A percentile compares a stretch with the other conserved stretches of the same genome.
These are phyloP conservation scores for Musa troglodytarum DNA, from an alignment of 176 grass and related monocot species.

Conservation along the genomic window DNA sequence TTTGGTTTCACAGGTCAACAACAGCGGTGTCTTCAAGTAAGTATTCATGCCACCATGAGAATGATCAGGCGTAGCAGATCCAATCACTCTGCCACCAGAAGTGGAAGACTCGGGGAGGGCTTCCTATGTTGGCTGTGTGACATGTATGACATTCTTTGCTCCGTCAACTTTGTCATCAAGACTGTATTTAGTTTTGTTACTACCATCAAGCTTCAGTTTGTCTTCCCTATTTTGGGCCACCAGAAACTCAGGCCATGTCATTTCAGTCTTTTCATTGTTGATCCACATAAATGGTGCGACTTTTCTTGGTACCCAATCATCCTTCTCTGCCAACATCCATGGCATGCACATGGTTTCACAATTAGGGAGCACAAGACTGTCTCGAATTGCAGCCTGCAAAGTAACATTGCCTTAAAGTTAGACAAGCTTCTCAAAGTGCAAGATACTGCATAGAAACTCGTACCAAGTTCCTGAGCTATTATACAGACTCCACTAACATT, in stretches of 20 bases:
- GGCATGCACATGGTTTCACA: constrained; percentile 75
- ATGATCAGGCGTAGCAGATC: not conserved
- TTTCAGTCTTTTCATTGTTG: constrained; percentile 41
- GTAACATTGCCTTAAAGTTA: not conserved
- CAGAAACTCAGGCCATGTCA: constrained; percentile 11
- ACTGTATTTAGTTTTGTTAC: constrained; percentile 20
- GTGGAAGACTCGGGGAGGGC: constrained; percentile 20
- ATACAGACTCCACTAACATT: not conserved
- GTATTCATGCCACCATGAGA: not conserved
- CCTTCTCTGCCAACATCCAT: constrained; percentile 76
- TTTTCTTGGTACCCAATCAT: constrained; percentile 75
- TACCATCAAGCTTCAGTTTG: constrained; percentile 12
- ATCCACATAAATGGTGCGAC: constrained; percentile 70
- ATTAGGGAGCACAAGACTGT: constrained; percentile 69
- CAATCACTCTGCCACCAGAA: not conserved
- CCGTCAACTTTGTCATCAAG: constrained; percentile 31
- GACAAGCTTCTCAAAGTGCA: not conserved
- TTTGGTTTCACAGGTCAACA: constrained; percentile 22
- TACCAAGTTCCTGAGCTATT: not conserved
- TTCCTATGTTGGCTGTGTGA: constrained; percentile 28
- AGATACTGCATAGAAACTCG: too few relatives aligned
- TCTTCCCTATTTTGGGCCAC: constrained; percentile 36
- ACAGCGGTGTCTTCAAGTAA: constrained; percentile 32
- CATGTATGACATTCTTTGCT: constrained; percentile 20
- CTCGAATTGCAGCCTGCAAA: constrained; percentile 53